Percentiles rank a stretch among this genome's conserved stretches.
phyloP scores from a whole-genome alignment of 164 flowering plant genomes.

The Platanus orientalis region DNA sequence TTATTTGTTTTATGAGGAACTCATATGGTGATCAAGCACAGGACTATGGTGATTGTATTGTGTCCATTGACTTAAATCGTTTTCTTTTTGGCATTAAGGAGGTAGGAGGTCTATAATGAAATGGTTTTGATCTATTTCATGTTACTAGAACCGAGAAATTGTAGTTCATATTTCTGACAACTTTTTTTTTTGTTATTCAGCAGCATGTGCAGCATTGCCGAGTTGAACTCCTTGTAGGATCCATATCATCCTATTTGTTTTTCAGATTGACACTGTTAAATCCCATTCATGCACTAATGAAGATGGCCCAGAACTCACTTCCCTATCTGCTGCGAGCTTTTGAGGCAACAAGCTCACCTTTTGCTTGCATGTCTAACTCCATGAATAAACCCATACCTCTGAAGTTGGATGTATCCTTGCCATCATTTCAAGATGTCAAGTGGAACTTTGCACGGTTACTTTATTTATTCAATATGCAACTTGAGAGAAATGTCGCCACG shows the following conservation, averaged over 20 bases:
- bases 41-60: no score
- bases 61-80: no score
- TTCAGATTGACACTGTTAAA: slow-evolving; percentile 30
- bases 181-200: slow-evolving; percentile 6
- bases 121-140: not conserved
- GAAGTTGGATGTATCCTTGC: slow-evolving; percentile 71
- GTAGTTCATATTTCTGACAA: not conserved
- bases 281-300: slow-evolving; percentile 19
- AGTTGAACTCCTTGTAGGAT: slow-evolving; percentile 27
- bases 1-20: no score
- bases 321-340: slow-evolving; percentile 28
- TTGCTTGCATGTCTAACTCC: slow-evolving; percentile 78
- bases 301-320: slow-evolving; percentile 27
- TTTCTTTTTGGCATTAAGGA: no score
- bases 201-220: slow-evolving; percentile 43
- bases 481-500: slow-evolving; percentile 84
- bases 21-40: no score
- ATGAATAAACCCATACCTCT: slow-evolving; percentile 78
- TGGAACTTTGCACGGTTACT: slow-evolving; percentile 68
- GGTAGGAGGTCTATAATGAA: no score
- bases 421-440: slow-evolving; percentile 63
- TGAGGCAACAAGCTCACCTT: slow-evolving; percentile 36
- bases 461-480: slow-evolving; percentile 77
- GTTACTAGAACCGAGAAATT: not conserved
- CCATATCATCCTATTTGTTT: slow-evolving; percentile 35